phyloP scores from a whole-genome alignment of 1,139 yeast species.

The Blastobotrys aristatus region DNA sequence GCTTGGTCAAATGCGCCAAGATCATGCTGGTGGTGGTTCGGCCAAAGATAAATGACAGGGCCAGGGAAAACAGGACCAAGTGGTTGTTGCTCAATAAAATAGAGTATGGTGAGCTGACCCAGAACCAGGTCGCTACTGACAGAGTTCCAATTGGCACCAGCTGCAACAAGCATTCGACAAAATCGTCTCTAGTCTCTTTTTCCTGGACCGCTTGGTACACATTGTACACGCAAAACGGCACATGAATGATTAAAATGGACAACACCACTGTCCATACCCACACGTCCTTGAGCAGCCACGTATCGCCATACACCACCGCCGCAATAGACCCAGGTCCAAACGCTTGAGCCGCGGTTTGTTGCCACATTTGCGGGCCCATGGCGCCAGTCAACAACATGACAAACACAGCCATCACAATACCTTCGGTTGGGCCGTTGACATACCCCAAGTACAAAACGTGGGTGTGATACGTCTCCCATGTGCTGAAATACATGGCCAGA shows the following conservation, averaged over 20 bases:
- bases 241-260: constrained; percentile 48
- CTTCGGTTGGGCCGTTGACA: constrained; percentile 79
- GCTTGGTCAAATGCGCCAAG: constrained; percentile 66
- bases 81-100: constrained; percentile 39
- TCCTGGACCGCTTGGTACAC: constrained; percentile 48
- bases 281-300: constrained; percentile 32
- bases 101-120: constrained; percentile 38
- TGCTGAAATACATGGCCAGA: constrained; percentile 64
- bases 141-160: constrained; percentile 33
- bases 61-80: constrained; percentile 51
- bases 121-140: constrained; percentile 29
- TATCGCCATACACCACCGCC: constrained; percentile 22
- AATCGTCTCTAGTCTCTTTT: constrained; percentile 43
- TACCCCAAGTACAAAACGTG: constrained; percentile 63
- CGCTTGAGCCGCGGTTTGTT: constrained; percentile 27
- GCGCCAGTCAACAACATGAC: constrained; percentile 55
- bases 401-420: constrained; percentile 54
- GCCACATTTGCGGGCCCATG: constrained; percentile 60
- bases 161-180: constrained; percentile 39
- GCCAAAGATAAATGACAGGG: constrained; percentile 67
- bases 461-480: constrained; percentile 81
- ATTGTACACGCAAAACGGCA: constrained; percentile 49
- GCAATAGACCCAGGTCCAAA: constrained; percentile 13
- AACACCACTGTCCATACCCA: constrained; percentile 40
- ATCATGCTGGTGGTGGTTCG: constrained; percentile 52